phyloP scores from a whole-genome alignment of 1,284 basidiomycete species.

The Leucoagaricus sp. region DNA sequence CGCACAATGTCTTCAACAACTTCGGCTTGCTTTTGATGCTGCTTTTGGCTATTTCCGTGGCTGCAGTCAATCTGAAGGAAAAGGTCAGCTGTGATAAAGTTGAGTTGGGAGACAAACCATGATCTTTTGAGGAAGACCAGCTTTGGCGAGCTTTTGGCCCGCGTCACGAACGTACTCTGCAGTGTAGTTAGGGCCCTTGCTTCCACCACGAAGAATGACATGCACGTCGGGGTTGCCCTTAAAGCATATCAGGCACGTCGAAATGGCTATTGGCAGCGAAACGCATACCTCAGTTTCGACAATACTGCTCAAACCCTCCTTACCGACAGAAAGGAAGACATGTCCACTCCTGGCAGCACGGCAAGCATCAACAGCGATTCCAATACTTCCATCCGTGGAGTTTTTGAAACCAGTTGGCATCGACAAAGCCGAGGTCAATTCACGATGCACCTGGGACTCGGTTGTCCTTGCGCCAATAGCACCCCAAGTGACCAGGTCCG shows the following conservation, averaged over 20 bases:
- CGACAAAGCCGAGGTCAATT: constrained; percentile 81
- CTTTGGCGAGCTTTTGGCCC: constrained; percentile 77
- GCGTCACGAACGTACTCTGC: constrained; percentile 80
- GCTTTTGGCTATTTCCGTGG: constrained; percentile 91
- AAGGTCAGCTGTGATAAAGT: background rate
- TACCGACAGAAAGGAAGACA: constrained; percentile 92
- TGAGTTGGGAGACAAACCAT: constrained; percentile 58
- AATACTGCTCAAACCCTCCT: constrained; percentile 90
- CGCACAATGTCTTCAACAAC: constrained; percentile 83
- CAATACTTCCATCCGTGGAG: constrained; percentile 75
- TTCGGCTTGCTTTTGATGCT: constrained; percentile 82
- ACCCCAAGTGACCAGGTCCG: constrained; percentile 96
- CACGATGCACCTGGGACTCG: constrained; percentile 95
- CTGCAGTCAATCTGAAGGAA: constrained; percentile 84
- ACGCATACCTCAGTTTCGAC: constrained; percentile 79
- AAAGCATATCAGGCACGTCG: background rate
- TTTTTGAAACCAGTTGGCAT: constrained; percentile 90
- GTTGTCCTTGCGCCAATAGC: constrained; percentile 97
- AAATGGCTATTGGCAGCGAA: background rate
- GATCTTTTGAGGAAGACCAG: constrained; percentile 76
- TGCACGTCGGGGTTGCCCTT: constrained; percentile 90
- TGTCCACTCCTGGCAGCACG: constrained; percentile 85
- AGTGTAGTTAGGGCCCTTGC: constrained; percentile 84
- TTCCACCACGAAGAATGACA: constrained; percentile 87
- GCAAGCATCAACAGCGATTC: constrained; percentile 90